Conservation (phyloP, 2,329 filamentous ascomycete genomes). For the Sphaceloma murrayae region DNA sequence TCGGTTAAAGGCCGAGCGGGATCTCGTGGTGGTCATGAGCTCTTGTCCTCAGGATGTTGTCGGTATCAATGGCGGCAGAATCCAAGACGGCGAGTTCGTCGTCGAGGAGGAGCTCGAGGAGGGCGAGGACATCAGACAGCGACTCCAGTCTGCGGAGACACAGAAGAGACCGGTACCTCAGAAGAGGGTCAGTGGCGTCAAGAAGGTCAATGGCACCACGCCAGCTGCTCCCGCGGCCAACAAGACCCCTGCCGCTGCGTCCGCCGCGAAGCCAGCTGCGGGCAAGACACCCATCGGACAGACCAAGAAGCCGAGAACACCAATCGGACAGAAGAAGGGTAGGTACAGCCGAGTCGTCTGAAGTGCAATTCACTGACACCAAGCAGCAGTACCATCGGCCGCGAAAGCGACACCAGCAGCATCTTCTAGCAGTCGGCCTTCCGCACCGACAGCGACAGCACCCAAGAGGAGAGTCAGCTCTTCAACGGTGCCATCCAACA, state of each 20-base stretch:
- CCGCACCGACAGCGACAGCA: neutral
- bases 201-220: slow-evolving; percentile 10
- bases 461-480: slow-evolving; percentile 3
- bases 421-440: neutral
- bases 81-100: slow-evolving; percentile 38
- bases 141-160: neutral
- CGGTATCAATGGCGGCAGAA: slow-evolving; percentile 34
- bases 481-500: slow-evolving; percentile 11
- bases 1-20: slow-evolving; percentile 35
- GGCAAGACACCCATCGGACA: slow-evolving; percentile 4
- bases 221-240: neutral
- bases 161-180: slow-evolving; percentile 9
- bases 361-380: neutral
- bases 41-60: slow-evolving; percentile 39
- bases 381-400: neutral
- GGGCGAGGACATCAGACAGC: slow-evolving; percentile 12
- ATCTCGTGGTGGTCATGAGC: slow-evolving; percentile 40
- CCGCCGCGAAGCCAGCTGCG: neutral
- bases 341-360: neutral
- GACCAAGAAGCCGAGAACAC: neutral
- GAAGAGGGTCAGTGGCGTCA: slow-evolving; percentile 2
- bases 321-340: slow-evolving; percentile 12
- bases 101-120: slow-evolving; percentile 25
- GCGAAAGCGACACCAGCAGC: neutral
- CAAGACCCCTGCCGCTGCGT: slow-evolving; percentile 6